Conservation (phyloP, 2,329 filamentous ascomycete species). For the Metarhizium sp. region DNA sequence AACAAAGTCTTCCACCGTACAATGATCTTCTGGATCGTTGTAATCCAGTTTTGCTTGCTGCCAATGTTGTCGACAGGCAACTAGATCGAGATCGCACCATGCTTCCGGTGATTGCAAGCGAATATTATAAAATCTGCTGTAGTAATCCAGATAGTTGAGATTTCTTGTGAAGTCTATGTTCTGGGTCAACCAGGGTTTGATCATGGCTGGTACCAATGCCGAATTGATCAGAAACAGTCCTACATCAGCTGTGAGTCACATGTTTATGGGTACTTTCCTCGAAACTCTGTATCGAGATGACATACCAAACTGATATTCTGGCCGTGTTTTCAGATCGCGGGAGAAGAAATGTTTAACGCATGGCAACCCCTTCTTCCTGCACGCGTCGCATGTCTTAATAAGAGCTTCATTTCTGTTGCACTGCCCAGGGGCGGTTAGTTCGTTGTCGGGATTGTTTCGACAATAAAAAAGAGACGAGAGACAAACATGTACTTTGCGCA, state of each 20-base stretch:
- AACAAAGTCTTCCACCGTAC: neutral
- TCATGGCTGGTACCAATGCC: neutral
- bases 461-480: neutral
- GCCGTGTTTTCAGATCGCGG: neutral
- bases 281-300: neutral
- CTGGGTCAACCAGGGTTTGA: neutral
- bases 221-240: neutral
- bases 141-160: neutral
- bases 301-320: neutral
- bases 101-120: neutral
- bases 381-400: neutral
- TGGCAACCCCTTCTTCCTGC: neutral
- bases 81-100: neutral
- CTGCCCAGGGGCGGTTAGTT: neutral
- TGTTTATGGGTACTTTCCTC: neutral
- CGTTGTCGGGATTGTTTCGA: neutral
- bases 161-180: neutral
- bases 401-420: neutral
- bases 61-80: neutral
- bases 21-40: neutral
- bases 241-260: neutral
- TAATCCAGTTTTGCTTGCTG: neutral
- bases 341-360: neutral
- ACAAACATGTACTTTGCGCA: neutral
- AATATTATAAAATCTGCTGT: neutral